phyloP scores from a whole-genome alignment of 768 basidiomycete species.

The Mycena chlorophos region DNA sequence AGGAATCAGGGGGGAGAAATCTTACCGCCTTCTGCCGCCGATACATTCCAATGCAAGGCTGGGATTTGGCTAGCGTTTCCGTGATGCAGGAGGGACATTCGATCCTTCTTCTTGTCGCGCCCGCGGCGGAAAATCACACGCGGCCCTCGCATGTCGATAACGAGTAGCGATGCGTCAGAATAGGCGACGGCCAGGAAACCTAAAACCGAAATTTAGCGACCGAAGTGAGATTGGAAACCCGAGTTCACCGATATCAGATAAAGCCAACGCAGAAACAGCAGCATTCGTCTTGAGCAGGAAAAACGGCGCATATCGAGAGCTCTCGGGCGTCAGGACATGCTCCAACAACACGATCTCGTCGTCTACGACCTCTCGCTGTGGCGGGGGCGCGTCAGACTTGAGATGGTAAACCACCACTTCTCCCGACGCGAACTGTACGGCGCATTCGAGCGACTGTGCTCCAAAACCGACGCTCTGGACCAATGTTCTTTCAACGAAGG shows the following conservation, averaged over 20 bases:
- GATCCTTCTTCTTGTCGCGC: slow-evolving; percentile 42
- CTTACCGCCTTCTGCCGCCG: slow-evolving; percentile 53
- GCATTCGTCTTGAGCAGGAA: slow-evolving; percentile 54
- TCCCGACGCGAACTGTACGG: slow-evolving; percentile 53
- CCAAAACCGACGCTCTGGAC: slow-evolving; percentile 53
- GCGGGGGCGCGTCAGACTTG: slow-evolving; percentile 21
- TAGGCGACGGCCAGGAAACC: slow-evolving; percentile 81
- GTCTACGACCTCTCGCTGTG: slow-evolving; percentile 33
- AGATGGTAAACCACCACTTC: slow-evolving; percentile 56
- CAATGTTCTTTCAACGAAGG: slow-evolving; percentile 28
- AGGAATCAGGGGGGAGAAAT: neutral
- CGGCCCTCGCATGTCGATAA: slow-evolving; percentile 78
- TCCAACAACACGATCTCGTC: slow-evolving; percentile 55
- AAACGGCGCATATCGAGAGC: slow-evolving; percentile 56
- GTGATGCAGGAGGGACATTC: slow-evolving; percentile 34
- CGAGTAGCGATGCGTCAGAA: slow-evolving; percentile 49
- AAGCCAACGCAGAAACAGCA: slow-evolving; percentile 52
- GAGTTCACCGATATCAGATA: slow-evolving; percentile 71
- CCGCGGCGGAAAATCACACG: slow-evolving; percentile 57
- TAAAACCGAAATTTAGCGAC: slow-evolving; percentile 28
- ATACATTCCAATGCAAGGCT: slow-evolving; percentile 68
- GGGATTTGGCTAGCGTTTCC: slow-evolving; percentile 43
- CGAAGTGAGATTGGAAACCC: neutral
- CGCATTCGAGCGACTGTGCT: slow-evolving; percentile 57
- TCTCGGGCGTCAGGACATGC: slow-evolving; percentile 43